Percentiles rank a stretch among this genome's conserved stretches.
phyloP scores from a whole-genome alignment of 257 asterid species.

The Salvia hispanica region DNA sequence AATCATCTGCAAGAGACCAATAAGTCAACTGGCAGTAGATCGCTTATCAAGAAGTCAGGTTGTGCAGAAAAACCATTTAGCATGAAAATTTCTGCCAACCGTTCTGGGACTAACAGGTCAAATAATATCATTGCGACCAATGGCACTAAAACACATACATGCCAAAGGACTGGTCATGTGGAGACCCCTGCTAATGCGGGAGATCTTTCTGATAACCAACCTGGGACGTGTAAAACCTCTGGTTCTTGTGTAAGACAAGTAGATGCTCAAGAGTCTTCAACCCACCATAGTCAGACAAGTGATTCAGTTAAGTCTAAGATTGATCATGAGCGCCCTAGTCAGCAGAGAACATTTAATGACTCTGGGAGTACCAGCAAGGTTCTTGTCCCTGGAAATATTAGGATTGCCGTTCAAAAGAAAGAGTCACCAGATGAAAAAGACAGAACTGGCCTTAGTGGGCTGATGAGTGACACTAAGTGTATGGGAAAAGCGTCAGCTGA shows the following conservation, averaged over 20 bases:
- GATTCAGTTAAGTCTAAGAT: constrained; percentile 37
- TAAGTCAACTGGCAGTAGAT: constrained; percentile 39
- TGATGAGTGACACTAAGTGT: constrained; percentile 42
- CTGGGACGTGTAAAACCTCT: constrained; percentile 28
- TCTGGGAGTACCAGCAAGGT: constrained; percentile 44
- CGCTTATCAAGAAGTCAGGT: constrained; percentile 35
- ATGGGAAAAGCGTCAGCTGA: constrained; percentile 37
- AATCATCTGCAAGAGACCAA: constrained; percentile 39
- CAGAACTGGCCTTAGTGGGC: constrained; percentile 37
- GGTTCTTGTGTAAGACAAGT: constrained; percentile 38
- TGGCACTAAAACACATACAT: constrained; percentile 34
- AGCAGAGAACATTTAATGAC: constrained; percentile 35
- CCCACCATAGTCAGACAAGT: constrained; percentile 41
- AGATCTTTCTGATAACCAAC: constrained; percentile 26
- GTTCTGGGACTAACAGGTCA: constrained; percentile 29
- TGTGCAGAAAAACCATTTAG: constrained; percentile 36
- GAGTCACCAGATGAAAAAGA: constrained; percentile 44
- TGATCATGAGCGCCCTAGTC: constrained; percentile 43
- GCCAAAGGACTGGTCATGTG: constrained; percentile 30
- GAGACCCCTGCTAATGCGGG: constrained; percentile 29
- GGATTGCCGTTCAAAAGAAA: constrained; percentile 44
- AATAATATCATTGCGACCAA: constrained; percentile 24
- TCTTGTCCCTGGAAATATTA: constrained; percentile 47
- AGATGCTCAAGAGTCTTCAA: constrained; percentile 36
- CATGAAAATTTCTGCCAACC: constrained; percentile 34